Evolutionary conservation across 257 asterid genomes (phyloP), one percentile per base, ranked within the genome.

Genomic region (Gynochthodes officinalis): DNA sequence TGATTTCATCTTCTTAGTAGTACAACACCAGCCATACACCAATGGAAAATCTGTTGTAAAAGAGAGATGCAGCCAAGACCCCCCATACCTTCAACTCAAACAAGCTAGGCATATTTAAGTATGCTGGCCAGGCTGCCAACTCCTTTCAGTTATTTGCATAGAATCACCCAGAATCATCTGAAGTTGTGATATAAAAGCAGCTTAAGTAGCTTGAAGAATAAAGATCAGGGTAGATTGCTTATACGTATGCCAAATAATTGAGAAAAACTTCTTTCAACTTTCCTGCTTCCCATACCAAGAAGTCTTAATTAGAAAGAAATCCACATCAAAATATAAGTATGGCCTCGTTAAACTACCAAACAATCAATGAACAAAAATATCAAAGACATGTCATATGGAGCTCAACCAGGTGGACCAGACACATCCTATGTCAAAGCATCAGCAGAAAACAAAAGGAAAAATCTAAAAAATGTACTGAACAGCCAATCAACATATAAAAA

Each of bases 261-360:
- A 43, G 65, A 7, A 28, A 35, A 32, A 42, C 58, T 39, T 66
- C 77, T 66, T 66, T 40, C 49, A 39, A 42, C 55, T 42, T 7
- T 14, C 30, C 35, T n/a, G 69, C 62, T 58, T 58, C 63, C 64
- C 71, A 50, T 39, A 52, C 21, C 70, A 69, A 67, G 27, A 54
- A 0, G 21, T 52, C 40, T 7, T 8, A 64, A 53, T 52, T n/a
- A 44, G 49, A 27, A 30, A 46, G 28, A 3, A 42, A 54, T 13
- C 28, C 23, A 7, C 74, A 75, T 59, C n/a, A 39, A 73, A n/a
- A 12, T 15, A 59, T 14, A 66, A 60, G 8, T 12, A 16, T 33
- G 12, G 15, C 48, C 49, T 67, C 2, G 52, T 59, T 59, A 66
- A 14, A 15, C 27, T 7, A 35, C 55, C 63, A 33, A 52, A 21